Conservation (phyloP, 1,139 yeast genomes). For the Pichia sp. region DNA sequence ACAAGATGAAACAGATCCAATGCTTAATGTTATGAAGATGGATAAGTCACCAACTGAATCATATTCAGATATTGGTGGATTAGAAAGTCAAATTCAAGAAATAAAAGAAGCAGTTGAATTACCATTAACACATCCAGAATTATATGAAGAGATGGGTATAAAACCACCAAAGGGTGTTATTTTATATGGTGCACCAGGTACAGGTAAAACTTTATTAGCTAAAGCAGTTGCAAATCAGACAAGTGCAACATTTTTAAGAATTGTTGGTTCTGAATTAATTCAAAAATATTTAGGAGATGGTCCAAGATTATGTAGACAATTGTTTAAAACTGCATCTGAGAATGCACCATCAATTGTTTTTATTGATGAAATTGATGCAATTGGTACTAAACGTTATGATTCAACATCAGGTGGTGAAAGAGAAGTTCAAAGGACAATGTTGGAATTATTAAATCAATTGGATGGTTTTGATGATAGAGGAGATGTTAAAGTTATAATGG, state of each 20-base stretch:
- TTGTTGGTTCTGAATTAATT: slow-evolving; percentile 94
- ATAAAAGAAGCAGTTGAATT: slow-evolving; percentile 97
- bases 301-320: slow-evolving; percentile 89
- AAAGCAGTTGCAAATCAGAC: slow-evolving; percentile 99
- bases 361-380: slow-evolving; percentile 98
- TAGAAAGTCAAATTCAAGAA: slow-evolving; percentile 94
- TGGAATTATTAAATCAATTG: slow-evolving; percentile 90
- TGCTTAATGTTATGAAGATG: slow-evolving; percentile 95
- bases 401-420: slow-evolving; percentile 96
- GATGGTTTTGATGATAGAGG: slow-evolving; percentile 99
- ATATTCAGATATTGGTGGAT: slow-evolving; percentile 96
- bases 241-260: slow-evolving; percentile 90
- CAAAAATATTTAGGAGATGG: slow-evolving; percentile 98
- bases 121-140: slow-evolving; percentile 95
- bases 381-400: slow-evolving; percentile 95
- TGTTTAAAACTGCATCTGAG: slow-evolving; percentile 95
- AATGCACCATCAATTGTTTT: slow-evolving; percentile 97
- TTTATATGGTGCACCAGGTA: slow-evolving; percentile 98
- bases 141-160: slow-evolving; percentile 98
- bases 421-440: slow-evolving; percentile 97
- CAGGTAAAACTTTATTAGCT: slow-evolving; percentile 94
- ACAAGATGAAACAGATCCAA: slow-evolving; percentile 96
- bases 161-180: slow-evolving; percentile 99
- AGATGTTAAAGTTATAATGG: slow-evolving; percentile 98
- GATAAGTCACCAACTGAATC: slow-evolving; percentile 96